Evolutionary conservation across 164 flowering plant species (phyloP).

Genomic region (Umbellularia californica): DNA sequence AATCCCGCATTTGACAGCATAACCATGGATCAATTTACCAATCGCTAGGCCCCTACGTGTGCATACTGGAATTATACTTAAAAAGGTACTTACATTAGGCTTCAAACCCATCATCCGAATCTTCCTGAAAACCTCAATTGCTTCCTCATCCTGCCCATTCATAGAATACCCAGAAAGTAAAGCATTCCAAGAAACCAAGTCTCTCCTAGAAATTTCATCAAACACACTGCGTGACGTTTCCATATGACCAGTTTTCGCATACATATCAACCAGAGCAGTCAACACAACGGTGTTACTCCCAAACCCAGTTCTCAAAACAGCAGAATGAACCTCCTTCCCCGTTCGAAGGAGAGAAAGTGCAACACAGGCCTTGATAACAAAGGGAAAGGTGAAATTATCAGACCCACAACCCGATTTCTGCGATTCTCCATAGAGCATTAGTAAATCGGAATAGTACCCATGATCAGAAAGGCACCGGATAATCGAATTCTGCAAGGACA

Average conservation of each 20-base stretch:
- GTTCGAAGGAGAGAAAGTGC: constrained; percentile 18
- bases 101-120: constrained; percentile 15
- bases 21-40: constrained; percentile 16
- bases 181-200: constrained; percentile 47
- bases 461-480: constrained; percentile 35
- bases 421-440: constrained; percentile 36
- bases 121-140: constrained; percentile 26
- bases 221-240: constrained; percentile 26
- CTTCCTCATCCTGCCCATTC: constrained; percentile 25
- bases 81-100: constrained; percentile 23
- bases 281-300: constrained; percentile 25
- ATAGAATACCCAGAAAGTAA: constrained; percentile 39
- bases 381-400: constrained; percentile 46
- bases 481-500: constrained; percentile 49
- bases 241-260: constrained; percentile 28
- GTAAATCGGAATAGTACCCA: constrained; percentile 26
- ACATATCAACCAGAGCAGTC: constrained; percentile 36
- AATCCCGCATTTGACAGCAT: constrained; percentile 19
- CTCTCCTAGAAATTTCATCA: constrained; percentile 21
- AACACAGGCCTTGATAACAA: constrained; percentile 46
- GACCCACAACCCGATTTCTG: constrained; percentile 23
- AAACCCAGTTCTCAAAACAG: constrained; percentile 33
- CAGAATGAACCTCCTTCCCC: constrained; percentile 44
- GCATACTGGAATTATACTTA: constrained; percentile 20
- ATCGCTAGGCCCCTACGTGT: constrained; percentile 8